Percentiles rank a stretch among this genome's conserved stretches.
These are phyloP conservation scores for Malus fusca DNA, from an alignment of 306 rosid genomes.

Conservation along the genomic window DNA sequence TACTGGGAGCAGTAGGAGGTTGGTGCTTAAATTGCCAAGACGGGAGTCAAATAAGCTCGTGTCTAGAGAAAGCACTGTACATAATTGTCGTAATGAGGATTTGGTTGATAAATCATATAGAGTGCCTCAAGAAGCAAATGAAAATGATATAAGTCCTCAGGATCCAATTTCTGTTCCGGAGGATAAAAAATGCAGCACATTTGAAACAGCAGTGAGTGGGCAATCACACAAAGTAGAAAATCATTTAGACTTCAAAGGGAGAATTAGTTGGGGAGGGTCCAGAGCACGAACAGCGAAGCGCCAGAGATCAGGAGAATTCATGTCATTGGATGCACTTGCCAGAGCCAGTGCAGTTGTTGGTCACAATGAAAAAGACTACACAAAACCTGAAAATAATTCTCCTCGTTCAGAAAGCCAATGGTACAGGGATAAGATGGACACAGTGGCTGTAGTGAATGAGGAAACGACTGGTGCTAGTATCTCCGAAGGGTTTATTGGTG, in stretches of 20 bases:
- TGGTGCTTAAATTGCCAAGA: constrained; percentile 67
- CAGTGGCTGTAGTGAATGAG: constrained; percentile 24
- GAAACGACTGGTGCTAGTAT: constrained; percentile 25
- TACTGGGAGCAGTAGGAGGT: constrained; percentile 50
- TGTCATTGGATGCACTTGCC: constrained; percentile 36
- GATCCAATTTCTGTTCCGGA: constrained; percentile 30
- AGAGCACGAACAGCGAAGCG: constrained; percentile 75
- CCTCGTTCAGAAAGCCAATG: constrained; percentile 33
- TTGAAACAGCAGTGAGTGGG: constrained; percentile 33
- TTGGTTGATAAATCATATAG: constrained; percentile 60
- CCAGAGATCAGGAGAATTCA: constrained; percentile 46
- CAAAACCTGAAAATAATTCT: constrained; percentile 37
- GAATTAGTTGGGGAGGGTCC: constrained; percentile 77
- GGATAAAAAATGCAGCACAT: constrained; percentile 21
- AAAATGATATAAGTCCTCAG: constrained; percentile 26
- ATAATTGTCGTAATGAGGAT: constrained; percentile 30
- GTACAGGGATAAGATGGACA: constrained; percentile 24
- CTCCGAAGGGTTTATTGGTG: constrained; percentile 30
- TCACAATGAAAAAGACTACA: constrained; percentile 33
- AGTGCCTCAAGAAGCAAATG: constrained; percentile 35
- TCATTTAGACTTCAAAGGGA: constrained; percentile 34
- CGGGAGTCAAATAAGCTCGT: constrained; percentile 42
- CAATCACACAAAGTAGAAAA: constrained; percentile 22
- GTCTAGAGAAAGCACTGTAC: constrained; percentile 9
- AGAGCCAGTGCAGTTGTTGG: constrained; percentile 31